phyloP scores from a whole-genome alignment of 257 asterid species.

The Catharanthus roseus region DNA sequence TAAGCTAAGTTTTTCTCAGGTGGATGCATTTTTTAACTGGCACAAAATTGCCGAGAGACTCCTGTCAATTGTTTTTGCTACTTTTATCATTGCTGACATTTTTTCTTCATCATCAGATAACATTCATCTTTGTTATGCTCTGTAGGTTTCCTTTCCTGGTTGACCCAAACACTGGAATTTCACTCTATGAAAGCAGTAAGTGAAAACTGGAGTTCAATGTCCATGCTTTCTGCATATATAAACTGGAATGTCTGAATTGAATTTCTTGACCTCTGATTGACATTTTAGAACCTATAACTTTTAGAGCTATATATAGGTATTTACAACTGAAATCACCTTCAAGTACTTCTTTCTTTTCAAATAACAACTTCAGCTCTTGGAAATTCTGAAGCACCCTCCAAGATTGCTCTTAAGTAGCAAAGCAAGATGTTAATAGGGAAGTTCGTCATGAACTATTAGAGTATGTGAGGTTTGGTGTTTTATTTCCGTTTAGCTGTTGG shows the following conservation, averaged over 20 bases:
- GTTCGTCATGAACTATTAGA: too few species aligned
- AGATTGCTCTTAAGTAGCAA: background rate
- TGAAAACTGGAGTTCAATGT: background rate
- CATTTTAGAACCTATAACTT: too few species aligned
- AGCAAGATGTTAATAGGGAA: background rate
- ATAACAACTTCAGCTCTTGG: background rate
- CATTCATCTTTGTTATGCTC: background rate
- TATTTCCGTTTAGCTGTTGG: too few species aligned
- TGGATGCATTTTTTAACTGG: background rate
- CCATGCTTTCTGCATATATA: background rate
- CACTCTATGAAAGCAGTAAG: constrained; percentile 74
- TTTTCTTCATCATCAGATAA: background rate
- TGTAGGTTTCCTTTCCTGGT: constrained; percentile 76
- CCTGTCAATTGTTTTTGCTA: background rate
- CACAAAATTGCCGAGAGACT: background rate
- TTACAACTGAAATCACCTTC: background rate
- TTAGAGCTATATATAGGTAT: background rate
- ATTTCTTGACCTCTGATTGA: too few species aligned
- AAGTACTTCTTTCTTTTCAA: background rate
- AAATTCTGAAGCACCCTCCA: background rate
- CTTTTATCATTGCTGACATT: background rate
- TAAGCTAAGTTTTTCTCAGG: background rate
- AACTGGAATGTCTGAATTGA: background rate
- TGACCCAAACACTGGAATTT: constrained; percentile 64
- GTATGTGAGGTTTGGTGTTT: too few species aligned